A percentile compares a stretch with the other conserved stretches of the same genome.
These are phyloP conservation scores for Ambrosia trifida DNA, from an alignment of 129 eudicot species.

Conservation along the genomic window DNA sequence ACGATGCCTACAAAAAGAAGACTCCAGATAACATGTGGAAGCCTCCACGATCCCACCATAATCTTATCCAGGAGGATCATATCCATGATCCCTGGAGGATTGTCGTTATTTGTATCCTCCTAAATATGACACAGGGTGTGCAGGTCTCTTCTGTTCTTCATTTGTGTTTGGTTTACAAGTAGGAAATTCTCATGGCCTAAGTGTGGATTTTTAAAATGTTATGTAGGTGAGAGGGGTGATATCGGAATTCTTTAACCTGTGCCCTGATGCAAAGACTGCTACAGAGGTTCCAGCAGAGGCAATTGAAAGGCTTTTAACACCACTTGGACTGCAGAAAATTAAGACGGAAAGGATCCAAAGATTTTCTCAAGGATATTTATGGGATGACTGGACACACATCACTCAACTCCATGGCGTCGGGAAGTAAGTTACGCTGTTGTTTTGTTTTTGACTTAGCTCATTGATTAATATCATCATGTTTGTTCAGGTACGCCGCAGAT, in stretches of 20 bases:
- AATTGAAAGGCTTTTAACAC: constrained; percentile 40
- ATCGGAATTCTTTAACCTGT: constrained; percentile 50
- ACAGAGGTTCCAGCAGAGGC: constrained; percentile 34
- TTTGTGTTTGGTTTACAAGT: too few species aligned
- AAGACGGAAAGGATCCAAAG: constrained; percentile 46
- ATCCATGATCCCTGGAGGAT: constrained; percentile 87
- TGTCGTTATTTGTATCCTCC: constrained; percentile 74
- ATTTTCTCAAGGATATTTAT: constrained; percentile 53
- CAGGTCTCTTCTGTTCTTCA: constrained; percentile 46
- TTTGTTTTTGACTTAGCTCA: background rate
- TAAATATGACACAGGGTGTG: constrained; percentile 60
- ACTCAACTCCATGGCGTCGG: constrained; percentile 72
- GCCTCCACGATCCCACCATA: constrained; percentile 63
- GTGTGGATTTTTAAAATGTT: background rate
- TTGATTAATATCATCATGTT: background rate
- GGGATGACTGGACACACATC: constrained; percentile 66
- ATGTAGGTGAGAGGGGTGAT: constrained; percentile 57
- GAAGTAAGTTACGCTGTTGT: constrained; percentile 42
- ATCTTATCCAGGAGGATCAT: constrained; percentile 87
- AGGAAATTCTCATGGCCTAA: background rate
- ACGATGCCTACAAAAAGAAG: constrained; percentile 63
- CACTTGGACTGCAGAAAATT: constrained; percentile 57
- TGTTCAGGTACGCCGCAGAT: constrained; percentile 84
- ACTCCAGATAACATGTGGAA: constrained; percentile 63
- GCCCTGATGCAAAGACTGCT: constrained; percentile 76